Base-by-base conservation (phyloP, 768 basidiomycete genomes). In the Xerocomus spinulosus region DNA sequence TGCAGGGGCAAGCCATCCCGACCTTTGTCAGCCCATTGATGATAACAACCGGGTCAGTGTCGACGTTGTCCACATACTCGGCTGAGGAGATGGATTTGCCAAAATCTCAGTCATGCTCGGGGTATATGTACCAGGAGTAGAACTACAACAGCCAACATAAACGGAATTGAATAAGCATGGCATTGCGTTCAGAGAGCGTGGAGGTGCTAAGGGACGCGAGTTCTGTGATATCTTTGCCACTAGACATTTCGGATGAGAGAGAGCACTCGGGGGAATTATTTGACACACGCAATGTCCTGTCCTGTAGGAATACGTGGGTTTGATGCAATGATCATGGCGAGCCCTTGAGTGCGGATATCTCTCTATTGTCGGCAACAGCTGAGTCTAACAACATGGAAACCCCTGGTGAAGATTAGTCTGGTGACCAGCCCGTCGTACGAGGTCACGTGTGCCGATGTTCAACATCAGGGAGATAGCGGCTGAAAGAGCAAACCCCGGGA, bases 291-390 rank as follows among this genome's bases (percentile, higher is more conserved):
- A 53, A 82, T 78, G 45, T 84, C 81, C 64, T 95, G 93, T n/a
- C 94, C 92, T 1, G 94, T 96, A 3, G 94, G 93, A 63, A 96
- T 97, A 45, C 93, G 82, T n/a, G 94, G 94, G 69, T 96, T 97
- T 20, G 89, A 92, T 0, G 91, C 87, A 35, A 94, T 72, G 48
- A 95, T 78, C 42, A 94, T 90, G 10, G 85, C 80, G 17, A 94
- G 72, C 13, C 92, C 91, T 68, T 93, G 90, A 1, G 77, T 86
- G 34, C 71, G 75, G 47, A 94, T 90, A 55, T 94, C 91, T 72
- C 74, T 84, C 81, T 87, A 45, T 55, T 18, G 37, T 34, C 37
- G 15, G 23, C 15, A 10, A 44, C 9, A 2, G 12, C 26, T 53
- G 24, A 54, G 50, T 45, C n/a, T 28, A 44, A 24, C 18, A 18